Evolutionary conservation across 192 early-diverging fungal genomes (phyloP), one percentile per base, ranked within the genome.

Genomic region (Coemansia sp.): DNA sequence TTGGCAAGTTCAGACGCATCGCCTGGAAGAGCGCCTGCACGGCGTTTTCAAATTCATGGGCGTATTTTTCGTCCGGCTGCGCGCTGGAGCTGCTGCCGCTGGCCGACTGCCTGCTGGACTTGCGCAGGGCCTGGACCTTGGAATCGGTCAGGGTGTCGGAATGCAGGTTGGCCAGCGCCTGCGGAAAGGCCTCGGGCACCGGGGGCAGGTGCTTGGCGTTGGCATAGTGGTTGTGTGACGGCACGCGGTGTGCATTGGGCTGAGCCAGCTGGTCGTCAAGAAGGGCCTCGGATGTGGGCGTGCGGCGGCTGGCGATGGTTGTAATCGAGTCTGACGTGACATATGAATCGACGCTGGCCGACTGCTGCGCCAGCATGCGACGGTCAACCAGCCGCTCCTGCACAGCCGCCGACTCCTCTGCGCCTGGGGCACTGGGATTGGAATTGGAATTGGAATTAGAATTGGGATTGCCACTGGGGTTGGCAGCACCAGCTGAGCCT

Each of bases 21-120:
- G 70, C 70, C 42, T 73, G 70, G 32, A 73, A 29, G 13, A 73
- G 55, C 28, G 70, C 70, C 42, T 73, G 70, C 26, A 73, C 63
- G 2, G 70, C 70, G 43, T 65, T 42, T 15, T 58, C 61, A 26
- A 73, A 73, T 40, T 73, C 70, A 7, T 38, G 52, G n/a, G 37
- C 43, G 20, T 73, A 73, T 30, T 38, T 41, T 41, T 73, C 70
- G 28, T 66, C 70, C 10, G 55, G 49, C 32, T 52, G 50, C 10
- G 69, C 10, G 17, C 52, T 25, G 14, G 53, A 13, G 17, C 23
- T 14, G 34, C 44, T 42, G 46, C 39, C 32, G 26, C 24, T 41
- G 23, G 28, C 25, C 27, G 28, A 30, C 26, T 47, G 25, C 14
- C 46, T 28, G 18, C 46, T 47, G 30, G 18, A 4, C 46, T 47